phyloP scores from a whole-genome alignment of 1,284 basidiomycete genomes.

The Blastosporella zonata region DNA sequence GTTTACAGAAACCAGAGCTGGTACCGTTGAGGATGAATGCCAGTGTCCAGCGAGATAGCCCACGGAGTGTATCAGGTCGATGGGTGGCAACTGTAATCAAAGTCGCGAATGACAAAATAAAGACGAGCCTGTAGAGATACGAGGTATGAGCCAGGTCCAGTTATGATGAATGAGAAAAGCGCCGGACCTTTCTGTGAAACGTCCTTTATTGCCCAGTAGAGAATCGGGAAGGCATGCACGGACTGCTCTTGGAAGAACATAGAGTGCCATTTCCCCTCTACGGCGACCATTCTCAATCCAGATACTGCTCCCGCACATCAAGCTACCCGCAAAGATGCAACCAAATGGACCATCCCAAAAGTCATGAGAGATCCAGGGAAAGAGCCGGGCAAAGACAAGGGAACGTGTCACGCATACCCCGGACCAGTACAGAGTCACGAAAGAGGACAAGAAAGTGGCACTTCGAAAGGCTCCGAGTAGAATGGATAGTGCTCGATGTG shows the following conservation, averaged over 20 bases:
- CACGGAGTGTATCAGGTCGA: conserved; percentile 59
- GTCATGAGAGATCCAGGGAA: conserved; percentile 67
- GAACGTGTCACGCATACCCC: conserved; percentile 67
- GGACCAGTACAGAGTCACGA: conserved; percentile 68
- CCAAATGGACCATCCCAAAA: conserved; percentile 75
- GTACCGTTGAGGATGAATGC: conserved; percentile 62
- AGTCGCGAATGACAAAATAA: conserved; percentile 60
- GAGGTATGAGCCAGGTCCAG: not conserved
- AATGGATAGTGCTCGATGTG: conserved; percentile 37
- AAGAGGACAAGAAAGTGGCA: conserved; percentile 67
- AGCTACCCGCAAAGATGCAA: conserved; percentile 60
- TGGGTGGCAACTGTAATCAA: conserved; percentile 64
- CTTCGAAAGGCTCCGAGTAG: conserved; percentile 56
- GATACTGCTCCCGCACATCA: conserved; percentile 71
- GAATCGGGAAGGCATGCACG: conserved; percentile 54
- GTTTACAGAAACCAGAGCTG: conserved; percentile 46
- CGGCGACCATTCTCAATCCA: conserved; percentile 69
- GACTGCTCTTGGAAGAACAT: conserved; percentile 69
- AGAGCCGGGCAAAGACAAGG: conserved; percentile 54
- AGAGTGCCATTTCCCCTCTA: conserved; percentile 74
- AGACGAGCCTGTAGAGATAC: conserved; percentile 37
- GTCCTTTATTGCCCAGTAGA: conserved; percentile 43
- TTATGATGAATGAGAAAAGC: not conserved
- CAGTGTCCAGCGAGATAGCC: conserved; percentile 67
- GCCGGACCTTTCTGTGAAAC: conserved; percentile 51